Percentiles rank a stretch among this genome's conserved stretches.
Evolutionary conservation across 345 rosid genomes (phyloP).

Genomic region (Dovyalis caffra): DNA sequence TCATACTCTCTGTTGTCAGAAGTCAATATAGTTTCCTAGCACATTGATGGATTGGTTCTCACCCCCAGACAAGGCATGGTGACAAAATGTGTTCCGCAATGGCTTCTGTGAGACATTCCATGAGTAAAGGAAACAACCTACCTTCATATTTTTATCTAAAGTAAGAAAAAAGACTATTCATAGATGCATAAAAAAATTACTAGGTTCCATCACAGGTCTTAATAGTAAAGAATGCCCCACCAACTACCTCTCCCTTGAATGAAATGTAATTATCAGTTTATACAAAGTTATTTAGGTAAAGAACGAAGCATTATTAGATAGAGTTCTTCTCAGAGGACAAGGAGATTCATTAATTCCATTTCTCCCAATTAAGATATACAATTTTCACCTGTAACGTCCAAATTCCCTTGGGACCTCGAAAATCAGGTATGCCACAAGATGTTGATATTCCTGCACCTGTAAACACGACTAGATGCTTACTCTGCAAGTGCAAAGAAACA

Average conservation of each 20-base stretch:
- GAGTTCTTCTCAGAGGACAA: neutral
- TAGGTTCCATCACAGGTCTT: neutral
- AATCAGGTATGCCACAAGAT: constrained; percentile 96
- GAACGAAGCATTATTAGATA: neutral
- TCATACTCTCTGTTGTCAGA: neutral
- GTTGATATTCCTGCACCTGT: constrained; percentile 99
- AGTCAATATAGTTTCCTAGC: neutral
- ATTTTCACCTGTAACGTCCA: constrained; percentile 89
- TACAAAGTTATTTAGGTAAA: neutral
- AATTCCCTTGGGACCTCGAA: constrained; percentile 95
- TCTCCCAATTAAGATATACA: neutral
- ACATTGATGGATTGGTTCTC: neutral
- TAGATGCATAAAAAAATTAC: neutral
- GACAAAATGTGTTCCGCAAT: neutral
- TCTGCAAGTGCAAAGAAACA: constrained; percentile 55
- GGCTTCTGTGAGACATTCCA: neutral
- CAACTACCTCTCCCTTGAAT: neutral
- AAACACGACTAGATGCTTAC: constrained; percentile 96
- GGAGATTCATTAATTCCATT: neutral
- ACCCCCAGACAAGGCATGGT: neutral
- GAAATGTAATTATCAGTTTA: neutral
- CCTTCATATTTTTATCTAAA: neutral
- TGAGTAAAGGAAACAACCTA: neutral
- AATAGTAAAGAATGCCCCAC: neutral
- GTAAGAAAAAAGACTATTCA: no score